Conservation (phyloP, 305 asterid genomes). For the Lippia alba region DNA sequence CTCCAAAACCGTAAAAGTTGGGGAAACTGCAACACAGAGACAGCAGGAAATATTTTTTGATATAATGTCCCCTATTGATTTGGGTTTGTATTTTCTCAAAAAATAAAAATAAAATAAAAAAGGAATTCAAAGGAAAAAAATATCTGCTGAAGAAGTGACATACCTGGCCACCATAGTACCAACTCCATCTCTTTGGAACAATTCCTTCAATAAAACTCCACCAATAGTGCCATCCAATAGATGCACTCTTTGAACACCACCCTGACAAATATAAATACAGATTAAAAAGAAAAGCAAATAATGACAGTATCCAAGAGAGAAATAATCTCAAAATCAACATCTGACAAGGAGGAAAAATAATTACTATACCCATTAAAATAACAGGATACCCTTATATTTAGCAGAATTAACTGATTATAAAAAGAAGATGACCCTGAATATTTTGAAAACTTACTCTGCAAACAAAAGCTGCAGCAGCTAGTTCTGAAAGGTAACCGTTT, state of each 20-base stretch:
- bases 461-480: constrained; percentile 99
- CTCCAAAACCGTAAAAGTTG: background rate
- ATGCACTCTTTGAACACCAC: constrained; percentile 97
- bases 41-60: background rate
- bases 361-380: background rate
- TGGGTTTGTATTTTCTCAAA: constrained; percentile 2
- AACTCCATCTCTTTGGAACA: constrained; percentile 94
- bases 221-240: constrained; percentile 88
- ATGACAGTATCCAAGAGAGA: constrained; percentile 16
- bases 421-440: constrained; percentile 1
- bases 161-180: constrained; percentile 97
- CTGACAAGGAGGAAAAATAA: background rate
- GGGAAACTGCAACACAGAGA: constrained; percentile 1
- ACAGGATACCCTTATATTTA: constrained; percentile 1
- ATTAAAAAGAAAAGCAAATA: background rate
- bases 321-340: constrained; percentile 16
- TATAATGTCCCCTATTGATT: constrained; percentile 12
- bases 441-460: constrained; percentile 68
- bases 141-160: constrained; percentile 16
- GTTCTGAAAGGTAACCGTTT: constrained; percentile 89
- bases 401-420: background rate
- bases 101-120: background rate
- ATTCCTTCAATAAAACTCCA: constrained; percentile 85
- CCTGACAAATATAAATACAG: constrained; percentile 48
- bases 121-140: constrained; percentile 6